Evolutionary conservation across 371 early-diverging fungal species (phyloP).

Genomic region (Batkoa obscura): DNA sequence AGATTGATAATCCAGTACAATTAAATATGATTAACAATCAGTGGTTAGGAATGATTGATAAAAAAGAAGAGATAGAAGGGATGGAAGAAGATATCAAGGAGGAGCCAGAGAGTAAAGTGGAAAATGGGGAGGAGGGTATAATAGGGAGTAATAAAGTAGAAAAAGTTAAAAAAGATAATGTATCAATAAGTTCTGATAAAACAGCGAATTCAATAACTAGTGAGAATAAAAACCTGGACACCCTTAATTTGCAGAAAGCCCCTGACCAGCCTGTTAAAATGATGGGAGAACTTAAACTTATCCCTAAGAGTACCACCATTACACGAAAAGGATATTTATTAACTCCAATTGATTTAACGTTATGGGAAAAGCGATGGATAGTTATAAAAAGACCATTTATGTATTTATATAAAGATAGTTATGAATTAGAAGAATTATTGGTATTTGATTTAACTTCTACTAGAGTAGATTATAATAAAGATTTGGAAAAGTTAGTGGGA

Average conservation of each 20-base stretch:
- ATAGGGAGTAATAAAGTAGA: no score
- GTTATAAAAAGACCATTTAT: conserved; percentile 72
- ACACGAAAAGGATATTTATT: conserved; percentile 36
- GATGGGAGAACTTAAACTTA: conserved; percentile 30
- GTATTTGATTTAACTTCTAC: conserved; percentile 55
- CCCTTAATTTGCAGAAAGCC: background rate
- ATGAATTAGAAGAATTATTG: conserved; percentile 42
- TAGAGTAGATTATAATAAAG: conserved; percentile 41
- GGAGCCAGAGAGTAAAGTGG: no score
- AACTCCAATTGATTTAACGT: conserved; percentile 32
- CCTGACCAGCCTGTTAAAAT: conserved; percentile 15
- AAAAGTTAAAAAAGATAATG: background rate
- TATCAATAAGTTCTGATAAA: background rate
- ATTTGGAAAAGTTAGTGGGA: conserved; percentile 40
- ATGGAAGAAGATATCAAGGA: no score
- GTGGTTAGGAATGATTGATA: background rate
- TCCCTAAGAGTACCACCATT: conserved; percentile 32
- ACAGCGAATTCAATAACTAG: background rate
- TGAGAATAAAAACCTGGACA: background rate
- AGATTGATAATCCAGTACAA: background rate
- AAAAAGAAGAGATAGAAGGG: conserved; percentile 7
- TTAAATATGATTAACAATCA: background rate
- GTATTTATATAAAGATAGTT: conserved; percentile 41
- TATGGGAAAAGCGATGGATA: conserved; percentile 64
- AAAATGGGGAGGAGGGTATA: no score